Conservation (phyloP, 495 filamentous ascomycete genomes). For the Tuber melanosporum region DNA sequence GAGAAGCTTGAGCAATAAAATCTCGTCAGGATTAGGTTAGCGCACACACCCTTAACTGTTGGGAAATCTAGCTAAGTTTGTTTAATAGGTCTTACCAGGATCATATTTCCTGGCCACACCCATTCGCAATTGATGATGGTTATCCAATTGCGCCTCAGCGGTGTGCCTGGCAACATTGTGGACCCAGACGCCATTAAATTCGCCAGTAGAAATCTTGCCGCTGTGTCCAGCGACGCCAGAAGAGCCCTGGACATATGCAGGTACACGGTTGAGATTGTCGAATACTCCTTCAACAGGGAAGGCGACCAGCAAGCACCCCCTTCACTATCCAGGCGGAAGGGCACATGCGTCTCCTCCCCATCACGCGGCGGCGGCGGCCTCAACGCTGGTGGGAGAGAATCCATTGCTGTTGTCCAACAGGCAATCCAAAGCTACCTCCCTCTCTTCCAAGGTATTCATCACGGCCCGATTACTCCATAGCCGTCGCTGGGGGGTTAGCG, state of each 20-base stretch:
- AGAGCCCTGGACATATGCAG: conserved; percentile 93
- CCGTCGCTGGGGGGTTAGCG: conserved; percentile 74
- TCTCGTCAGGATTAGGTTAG: conserved; percentile 73
- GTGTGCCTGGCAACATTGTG: conserved; percentile 84
- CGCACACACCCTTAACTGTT: conserved; percentile 10
- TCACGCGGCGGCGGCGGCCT: conserved; percentile 35
- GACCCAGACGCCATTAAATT: conserved; percentile 93
- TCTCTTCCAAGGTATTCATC: conserved; percentile 76
- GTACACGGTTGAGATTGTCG: conserved; percentile 89
- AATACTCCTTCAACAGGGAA: conserved; percentile 53
- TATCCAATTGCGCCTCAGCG: conserved; percentile 77
- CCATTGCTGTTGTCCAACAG: conserved; percentile 83
- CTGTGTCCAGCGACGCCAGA: conserved; percentile 88
- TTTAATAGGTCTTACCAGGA: conserved; percentile 61
- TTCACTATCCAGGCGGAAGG: conserved; percentile 20
- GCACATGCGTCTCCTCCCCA: conserved; percentile 17
- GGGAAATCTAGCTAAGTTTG: conserved; percentile 1
- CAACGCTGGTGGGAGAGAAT: conserved; percentile 58
- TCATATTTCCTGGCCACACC: conserved; percentile 95
- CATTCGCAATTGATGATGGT: conserved; percentile 98
- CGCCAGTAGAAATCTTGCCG: conserved; percentile 89
- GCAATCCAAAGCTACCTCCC: conserved; percentile 93
- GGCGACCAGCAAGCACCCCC: conserved; percentile 16
- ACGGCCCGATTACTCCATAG: conserved; percentile 69
- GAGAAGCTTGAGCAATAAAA: conserved; percentile 93